A percentile compares a stretch with the other conserved stretches of the same genome.
Conservation (phyloP, 768 basidiomycete species). For the Cystobasidiopsis lactophilus region DNA sequence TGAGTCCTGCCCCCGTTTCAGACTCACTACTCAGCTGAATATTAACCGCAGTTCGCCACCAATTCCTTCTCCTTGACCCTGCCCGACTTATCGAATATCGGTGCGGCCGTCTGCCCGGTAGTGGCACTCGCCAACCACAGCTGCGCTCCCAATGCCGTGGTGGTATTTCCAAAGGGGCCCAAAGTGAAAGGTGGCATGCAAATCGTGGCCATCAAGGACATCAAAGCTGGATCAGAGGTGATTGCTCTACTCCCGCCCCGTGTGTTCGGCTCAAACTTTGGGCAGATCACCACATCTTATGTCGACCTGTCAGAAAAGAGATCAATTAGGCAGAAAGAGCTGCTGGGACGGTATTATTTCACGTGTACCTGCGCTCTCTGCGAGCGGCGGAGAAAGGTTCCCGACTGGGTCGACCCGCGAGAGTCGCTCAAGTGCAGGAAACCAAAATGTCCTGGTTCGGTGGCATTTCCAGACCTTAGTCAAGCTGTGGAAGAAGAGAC, state of each 20-base stretch:
- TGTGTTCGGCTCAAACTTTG: slow-evolving; percentile 24
- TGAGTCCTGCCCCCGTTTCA: slow-evolving; percentile 12
- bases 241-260: too few species aligned
- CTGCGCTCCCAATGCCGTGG: slow-evolving; percentile 64
- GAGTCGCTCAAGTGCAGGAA: slow-evolving; percentile 38
- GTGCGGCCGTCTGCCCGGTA: slow-evolving; percentile 58
- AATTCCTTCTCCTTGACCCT: slow-evolving; percentile 76
- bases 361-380: slow-evolving; percentile 47
- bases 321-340: slow-evolving; percentile 32
- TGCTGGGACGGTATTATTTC: slow-evolving; percentile 59
- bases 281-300: slow-evolving; percentile 72
- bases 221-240: slow-evolving; percentile 21
- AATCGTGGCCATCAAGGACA: slow-evolving; percentile 45
- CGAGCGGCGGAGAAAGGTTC: slow-evolving; percentile 6
- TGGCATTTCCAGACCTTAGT: not conserved
- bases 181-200: slow-evolving; percentile 30
- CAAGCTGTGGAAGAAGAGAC: too few species aligned
- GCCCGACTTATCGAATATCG: slow-evolving; percentile 54
- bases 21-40: not conserved
- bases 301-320: slow-evolving; percentile 59
- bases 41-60: slow-evolving; percentile 45
- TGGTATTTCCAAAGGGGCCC: slow-evolving; percentile 51
- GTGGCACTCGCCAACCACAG: slow-evolving; percentile 39
- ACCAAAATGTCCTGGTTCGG: slow-evolving; percentile 6
- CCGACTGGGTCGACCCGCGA: slow-evolving; percentile 36